Base-by-base conservation (phyloP, 306 rosid species). In the Purshia tridentata region DNA sequence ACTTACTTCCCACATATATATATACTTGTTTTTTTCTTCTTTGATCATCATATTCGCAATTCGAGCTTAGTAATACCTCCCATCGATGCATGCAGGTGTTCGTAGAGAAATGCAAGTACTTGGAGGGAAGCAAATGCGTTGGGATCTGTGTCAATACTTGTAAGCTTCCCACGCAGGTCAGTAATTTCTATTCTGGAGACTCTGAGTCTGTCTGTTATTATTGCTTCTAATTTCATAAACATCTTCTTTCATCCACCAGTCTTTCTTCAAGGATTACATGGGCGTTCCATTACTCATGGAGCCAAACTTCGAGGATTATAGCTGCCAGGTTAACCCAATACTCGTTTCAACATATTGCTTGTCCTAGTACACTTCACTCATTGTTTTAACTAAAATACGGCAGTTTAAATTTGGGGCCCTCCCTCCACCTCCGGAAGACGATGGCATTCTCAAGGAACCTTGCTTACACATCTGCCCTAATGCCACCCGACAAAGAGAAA, bases 151-250 rank as follows among this genome's bases (percentile, higher is more conserved):
- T 78, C 62, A 91, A 91, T 82, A 89, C 97, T 54, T 94, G 98
- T 57, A 93, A 91, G 84, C 86, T 93, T 82, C 98, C 98, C 4
- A 91, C 98, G 47, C 97, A 93, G 94, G 97, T 93, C 40, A 72
- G 84, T 80, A 79, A 73, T 76, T 58, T 10, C 35, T 29, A 2
- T 29, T 29, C 35, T 29, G 35, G 35, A 29, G 35, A 29, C 2
- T 29, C 2, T 29, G 35, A 29, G 35, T 23, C 35, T 29, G n/a
- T 39, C 39, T 56, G 40, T 56, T 29, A 29, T 29, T 29, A 29
- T 29, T 1, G 69, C 12, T 15, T 22, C 40, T 20, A 15, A 45
- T 40, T 57, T 15, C 10, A 48, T 29, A 10, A 46, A 39, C 3
- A 29, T 41, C 58, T 12, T 55, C 29, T 29, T 29, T 29, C 35